Base-by-base conservation (phyloP, 129 eudicot genomes). In the Ambrosia artemisiifolia region DNA sequence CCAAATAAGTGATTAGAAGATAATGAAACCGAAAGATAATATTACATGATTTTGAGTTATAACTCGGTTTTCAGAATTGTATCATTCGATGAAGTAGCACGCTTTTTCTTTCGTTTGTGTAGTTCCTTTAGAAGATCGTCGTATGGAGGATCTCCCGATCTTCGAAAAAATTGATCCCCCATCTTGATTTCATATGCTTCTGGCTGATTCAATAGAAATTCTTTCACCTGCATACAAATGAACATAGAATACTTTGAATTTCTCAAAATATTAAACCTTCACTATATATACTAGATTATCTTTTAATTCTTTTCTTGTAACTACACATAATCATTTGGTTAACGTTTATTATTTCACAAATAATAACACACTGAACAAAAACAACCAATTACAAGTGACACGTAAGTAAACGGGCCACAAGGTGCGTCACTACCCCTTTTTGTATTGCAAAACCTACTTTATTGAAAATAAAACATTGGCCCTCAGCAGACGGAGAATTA, bases 151-250 rank as follows among this genome's bases (percentile, higher is more conserved):
- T 95, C 96, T 70, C 96, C 96, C 0, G 88, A 86, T 83, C 97
- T 86, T 67, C 97, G 77, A 54, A 73, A 86, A 36, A 86, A 75
- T 48, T 73, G 83, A 28, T 95, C 97, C 50, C 97, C 97, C 63
- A 95, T 82, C 79, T 95, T 95, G 32, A 95, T 75, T 75, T 95
- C 99, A 60, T 95, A 90, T 57, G 99, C 91, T 72, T 95, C 97
- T n/a, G 87, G 75, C 80, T 90, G 99, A 69, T 61, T 76, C 79
- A 94, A 77, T 79, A 89, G 7, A 61, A 92, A 92, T 11, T 88
- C 94, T 67, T 81, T 88, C 60, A 95, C 76, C 97, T 90, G 79
- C 69, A 78, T 60, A 32, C 12, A 46, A 70, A 62, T 49, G 68
- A 42, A 55, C n/a, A 19, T 16, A 7, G 28, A 24, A 24, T 24